Conservation (phyloP, 1,284 basidiomycete species). For the Marasmius sp. region DNA sequence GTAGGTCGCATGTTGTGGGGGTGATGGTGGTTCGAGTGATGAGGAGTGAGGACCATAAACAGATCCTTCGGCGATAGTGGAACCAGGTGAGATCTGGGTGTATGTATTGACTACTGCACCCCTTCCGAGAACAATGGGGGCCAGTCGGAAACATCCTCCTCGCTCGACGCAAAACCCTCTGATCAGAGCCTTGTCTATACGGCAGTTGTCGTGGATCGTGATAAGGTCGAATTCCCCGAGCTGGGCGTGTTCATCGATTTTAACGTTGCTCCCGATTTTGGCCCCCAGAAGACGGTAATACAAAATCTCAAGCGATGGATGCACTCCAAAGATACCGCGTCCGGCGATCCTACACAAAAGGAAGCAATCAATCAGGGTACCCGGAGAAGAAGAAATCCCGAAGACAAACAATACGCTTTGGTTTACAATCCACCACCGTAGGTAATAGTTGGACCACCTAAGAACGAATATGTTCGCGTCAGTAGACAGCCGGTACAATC, state of each 20-base stretch:
- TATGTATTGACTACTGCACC: conserved; percentile 42
- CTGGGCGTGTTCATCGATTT: conserved; percentile 33
- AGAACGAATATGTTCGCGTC: too few species aligned
- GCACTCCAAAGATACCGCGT: conserved; percentile 39
- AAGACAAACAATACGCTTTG: conserved; percentile 31
- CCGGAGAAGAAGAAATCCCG: not conserved
- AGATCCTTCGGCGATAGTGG: conserved; percentile 31
- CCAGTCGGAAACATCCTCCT: conserved; percentile 41
- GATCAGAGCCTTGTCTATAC: conserved; percentile 37
- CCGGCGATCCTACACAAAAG: conserved; percentile 29
- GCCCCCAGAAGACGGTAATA: conserved; percentile 47
- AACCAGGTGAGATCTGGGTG: conserved; percentile 42
- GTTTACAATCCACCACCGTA: conserved; percentile 50
- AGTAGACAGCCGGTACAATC: not conserved
- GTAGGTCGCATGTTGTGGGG: conserved; percentile 34
- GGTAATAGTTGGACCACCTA: conserved; percentile 40
- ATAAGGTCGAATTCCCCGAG: conserved; percentile 44
- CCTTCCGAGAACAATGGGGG: conserved; percentile 35
- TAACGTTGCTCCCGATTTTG: conserved; percentile 38
- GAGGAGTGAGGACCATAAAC: conserved; percentile 47
- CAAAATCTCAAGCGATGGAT: conserved; percentile 33
- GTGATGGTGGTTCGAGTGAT: conserved; percentile 37
- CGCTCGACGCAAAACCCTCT: conserved; percentile 46
- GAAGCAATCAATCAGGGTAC: not conserved
- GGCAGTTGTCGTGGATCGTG: conserved; percentile 39